Conservation (phyloP, 148 eudicot species). For the Hydrangea macrophylla region DNA sequence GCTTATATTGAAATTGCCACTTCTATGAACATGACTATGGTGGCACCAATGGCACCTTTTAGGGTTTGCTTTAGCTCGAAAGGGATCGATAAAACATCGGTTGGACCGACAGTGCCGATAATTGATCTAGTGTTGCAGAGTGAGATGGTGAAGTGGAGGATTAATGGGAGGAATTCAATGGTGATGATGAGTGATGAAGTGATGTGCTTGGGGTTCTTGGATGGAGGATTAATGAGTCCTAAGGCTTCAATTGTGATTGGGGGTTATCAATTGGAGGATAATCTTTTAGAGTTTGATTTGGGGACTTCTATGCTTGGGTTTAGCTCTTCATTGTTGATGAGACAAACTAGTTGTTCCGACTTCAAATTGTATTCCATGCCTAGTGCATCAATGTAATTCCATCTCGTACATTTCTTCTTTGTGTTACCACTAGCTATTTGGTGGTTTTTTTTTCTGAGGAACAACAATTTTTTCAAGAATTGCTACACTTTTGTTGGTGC, state of each 20-base stretch:
- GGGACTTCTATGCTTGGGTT: conserved; percentile 72
- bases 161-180: conserved; percentile 58
- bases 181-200: conserved; percentile 49
- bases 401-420: not conserved
- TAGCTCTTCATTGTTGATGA: conserved; percentile 55
- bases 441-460: too few species aligned
- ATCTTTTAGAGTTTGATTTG: conserved; percentile 67
- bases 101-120: conserved; percentile 35
- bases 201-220: conserved; percentile 68
- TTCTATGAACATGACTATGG: conserved; percentile 35
- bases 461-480: too few species aligned
- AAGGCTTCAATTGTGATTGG: conserved; percentile 55
- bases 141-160: conserved; percentile 83
- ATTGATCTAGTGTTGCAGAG: conserved; percentile 74
- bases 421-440: too few species aligned
- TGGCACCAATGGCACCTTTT: conserved; percentile 38
- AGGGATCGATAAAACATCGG: not conserved
- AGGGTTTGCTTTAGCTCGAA: conserved; percentile 38
- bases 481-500: too few species aligned
- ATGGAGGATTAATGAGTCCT: conserved; percentile 53
- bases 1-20: conserved; percentile 32
- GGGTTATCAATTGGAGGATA: conserved; percentile 74
- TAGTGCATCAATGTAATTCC: not conserved
- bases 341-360: conserved; percentile 40
- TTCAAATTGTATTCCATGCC: conserved; percentile 9